Percentiles rank a stretch among this genome's conserved stretches.
phyloP scores from a whole-genome alignment of 2,329 filamentous ascomycete species.

The Capronia americana region DNA sequence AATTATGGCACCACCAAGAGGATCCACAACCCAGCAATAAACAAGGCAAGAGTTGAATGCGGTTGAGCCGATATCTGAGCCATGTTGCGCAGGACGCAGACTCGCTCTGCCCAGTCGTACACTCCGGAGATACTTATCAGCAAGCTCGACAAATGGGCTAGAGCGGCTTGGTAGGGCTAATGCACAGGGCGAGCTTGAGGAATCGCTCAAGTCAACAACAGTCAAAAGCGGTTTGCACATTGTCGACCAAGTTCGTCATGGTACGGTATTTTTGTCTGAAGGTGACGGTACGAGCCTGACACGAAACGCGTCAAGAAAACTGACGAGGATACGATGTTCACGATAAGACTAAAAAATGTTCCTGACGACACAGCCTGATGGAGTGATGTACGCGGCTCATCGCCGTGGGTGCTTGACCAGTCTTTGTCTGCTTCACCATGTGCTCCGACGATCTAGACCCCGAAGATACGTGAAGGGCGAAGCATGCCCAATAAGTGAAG shows the following conservation, averaged over 20 bases:
- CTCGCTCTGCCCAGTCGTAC: background rate
- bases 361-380: conserved; percentile 11
- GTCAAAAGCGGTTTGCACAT: background rate
- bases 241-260: conserved; percentile 1
- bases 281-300: conserved; percentile 7
- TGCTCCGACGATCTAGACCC: conserved; percentile 7
- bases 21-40: background rate
- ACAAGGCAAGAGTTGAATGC: background rate
- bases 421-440: background rate
- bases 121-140: conserved; percentile 1
- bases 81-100: background rate
- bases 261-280: background rate
- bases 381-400: background rate
- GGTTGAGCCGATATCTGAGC: background rate
- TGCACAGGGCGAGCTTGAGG: background rate
- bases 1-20: conserved; percentile 11
- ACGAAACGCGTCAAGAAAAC: background rate
- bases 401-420: background rate
- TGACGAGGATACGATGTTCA: background rate
- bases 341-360: background rate
- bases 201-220: background rate
- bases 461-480: conserved; percentile 1
- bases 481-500: background rate
- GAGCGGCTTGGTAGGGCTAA: background rate
- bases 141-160: conserved; percentile 5